Conservation (phyloP, 805 yeast genomes). For the Zygosaccharomyces siamensis region DNA sequence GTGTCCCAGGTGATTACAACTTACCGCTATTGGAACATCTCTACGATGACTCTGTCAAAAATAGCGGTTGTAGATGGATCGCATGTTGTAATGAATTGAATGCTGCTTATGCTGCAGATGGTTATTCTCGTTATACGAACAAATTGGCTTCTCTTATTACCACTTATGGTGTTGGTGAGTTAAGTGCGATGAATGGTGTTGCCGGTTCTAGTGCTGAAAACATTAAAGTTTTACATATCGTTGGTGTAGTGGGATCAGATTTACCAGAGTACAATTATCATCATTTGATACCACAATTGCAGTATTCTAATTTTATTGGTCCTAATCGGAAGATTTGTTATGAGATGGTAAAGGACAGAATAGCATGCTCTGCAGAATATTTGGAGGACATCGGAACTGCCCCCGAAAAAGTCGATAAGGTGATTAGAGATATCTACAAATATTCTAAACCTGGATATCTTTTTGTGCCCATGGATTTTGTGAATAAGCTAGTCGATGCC, state of each 20-base stretch:
- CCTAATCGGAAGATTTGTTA: conserved; percentile 69
- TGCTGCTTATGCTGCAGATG: conserved; percentile 88
- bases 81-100: conserved; percentile 88
- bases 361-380: conserved; percentile 53
- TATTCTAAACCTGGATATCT: conserved; percentile 77
- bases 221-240: conserved; percentile 70
- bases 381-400: conserved; percentile 44
- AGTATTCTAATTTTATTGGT: conserved; percentile 39
- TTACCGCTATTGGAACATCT: conserved; percentile 62
- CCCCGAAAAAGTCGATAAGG: conserved; percentile 56
- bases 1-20: conserved; percentile 79
- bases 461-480: conserved; percentile 69
- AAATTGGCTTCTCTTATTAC: conserved; percentile 28
- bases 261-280: conserved; percentile 40
- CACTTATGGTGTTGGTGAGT: conserved; percentile 81
- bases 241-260: conserved; percentile 40
- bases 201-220: conserved; percentile 85
- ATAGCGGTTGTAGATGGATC: conserved; percentile 47
- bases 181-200: conserved; percentile 71
- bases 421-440: conserved; percentile 50
- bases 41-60: conserved; percentile 37
- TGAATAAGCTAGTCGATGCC: conserved; percentile 35
- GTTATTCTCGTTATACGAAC: conserved; percentile 60
- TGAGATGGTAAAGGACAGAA: conserved; percentile 50
- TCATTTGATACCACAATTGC: conserved; percentile 53